Base-by-base conservation (phyloP, 495 filamentous ascomycete genomes). In the Xylaria castorea region DNA sequence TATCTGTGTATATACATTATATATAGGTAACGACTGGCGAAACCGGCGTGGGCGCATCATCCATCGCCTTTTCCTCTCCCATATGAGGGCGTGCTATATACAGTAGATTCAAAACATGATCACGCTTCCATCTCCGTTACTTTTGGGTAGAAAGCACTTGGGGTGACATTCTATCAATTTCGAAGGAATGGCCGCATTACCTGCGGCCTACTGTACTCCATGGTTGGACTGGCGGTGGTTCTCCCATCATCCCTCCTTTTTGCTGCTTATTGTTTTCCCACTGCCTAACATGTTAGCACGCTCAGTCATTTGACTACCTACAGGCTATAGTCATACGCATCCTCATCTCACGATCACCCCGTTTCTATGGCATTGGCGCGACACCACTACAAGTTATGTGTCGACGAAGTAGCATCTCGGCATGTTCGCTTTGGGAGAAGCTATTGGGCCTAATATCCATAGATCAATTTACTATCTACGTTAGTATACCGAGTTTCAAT, bases 281-380 rank as follows among this genome's bases (percentile, higher is more conserved):
- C 25, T 34, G 22, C 18, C 18, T 40, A 53, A 38, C 44, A n/a
- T 42, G 64, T 25, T 32, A 66, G 46, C 27, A 51, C 18, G 46
- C 25, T 48, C 64, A 36, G 42, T 66, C 42, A n/a, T 38, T 38
- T 63, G 50, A 40, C 65, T 9, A 11, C 18, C 65, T 36, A 46
- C 8, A 36, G 25, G 16, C 44, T 32, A 66, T 50, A 68, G 65
- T n/a, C 44, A 68, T 36, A 57, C 48, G 36, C 50, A 42, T 44
- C 36, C 14, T 51, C 50, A 42, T 68, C 50, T 40, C 30, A 36
- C 66, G 32, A 68, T 68, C 66, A 50, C 5, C n/a, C 34, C 48
- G 50, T 42, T 68, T 57, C 50, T 20, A 55, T 68, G 30, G 40
- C 53, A 70, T 70, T 48, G 50, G 67, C 51, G 40, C n/a, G 67